Conservation (phyloP, 1,139 yeast species). For the Geotrichum histeridarum region DNA sequence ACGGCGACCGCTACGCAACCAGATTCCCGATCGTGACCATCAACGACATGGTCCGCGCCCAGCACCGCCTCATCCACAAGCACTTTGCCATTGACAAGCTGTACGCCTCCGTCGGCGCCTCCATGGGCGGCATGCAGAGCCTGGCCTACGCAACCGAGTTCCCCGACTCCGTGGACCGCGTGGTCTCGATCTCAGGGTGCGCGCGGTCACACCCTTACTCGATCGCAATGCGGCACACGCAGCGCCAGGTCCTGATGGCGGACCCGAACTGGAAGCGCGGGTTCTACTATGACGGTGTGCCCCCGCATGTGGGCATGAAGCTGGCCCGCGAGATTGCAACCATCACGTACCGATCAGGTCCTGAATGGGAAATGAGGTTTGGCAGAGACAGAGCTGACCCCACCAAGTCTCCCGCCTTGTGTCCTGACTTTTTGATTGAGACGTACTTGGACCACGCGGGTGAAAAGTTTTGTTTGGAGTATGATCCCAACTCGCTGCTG, state of each 20-base stretch:
- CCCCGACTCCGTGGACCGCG: slow-evolving; percentile 65
- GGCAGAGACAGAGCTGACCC: slow-evolving; percentile 87
- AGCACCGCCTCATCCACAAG: slow-evolving; percentile 58
- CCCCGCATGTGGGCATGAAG: slow-evolving; percentile 95
- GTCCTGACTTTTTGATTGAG: slow-evolving; percentile 89
- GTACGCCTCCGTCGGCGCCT: slow-evolving; percentile 81
- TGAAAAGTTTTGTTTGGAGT: slow-evolving; percentile 84
- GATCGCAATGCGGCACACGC: slow-evolving; percentile 88
- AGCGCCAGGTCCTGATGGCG: slow-evolving; percentile 87
- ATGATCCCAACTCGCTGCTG: slow-evolving; percentile 83
- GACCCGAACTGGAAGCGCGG: slow-evolving; percentile 96
- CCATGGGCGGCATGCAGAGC: slow-evolving; percentile 97
- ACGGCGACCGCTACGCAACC: slow-evolving; percentile 69
- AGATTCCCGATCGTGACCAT: slow-evolving; percentile 81
- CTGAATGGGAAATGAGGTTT: slow-evolving; percentile 92
- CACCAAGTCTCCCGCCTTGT: slow-evolving; percentile 70
- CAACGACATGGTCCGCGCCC: slow-evolving; percentile 89
- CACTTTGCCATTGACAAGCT: slow-evolving; percentile 59
- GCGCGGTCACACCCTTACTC: slow-evolving; percentile 93
- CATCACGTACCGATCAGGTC: slow-evolving; percentile 89
- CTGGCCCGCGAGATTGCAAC: slow-evolving; percentile 91
- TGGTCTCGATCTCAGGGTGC: slow-evolving; percentile 81
- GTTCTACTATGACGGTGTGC: slow-evolving; percentile 68
- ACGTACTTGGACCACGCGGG: slow-evolving; percentile 93
- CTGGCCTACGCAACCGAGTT: slow-evolving; percentile 82